These are phyloP conservation scores for Thalassiosira mediterranea DNA, from an alignment of 352 stramenopile species.

Conservation along the genomic window DNA sequence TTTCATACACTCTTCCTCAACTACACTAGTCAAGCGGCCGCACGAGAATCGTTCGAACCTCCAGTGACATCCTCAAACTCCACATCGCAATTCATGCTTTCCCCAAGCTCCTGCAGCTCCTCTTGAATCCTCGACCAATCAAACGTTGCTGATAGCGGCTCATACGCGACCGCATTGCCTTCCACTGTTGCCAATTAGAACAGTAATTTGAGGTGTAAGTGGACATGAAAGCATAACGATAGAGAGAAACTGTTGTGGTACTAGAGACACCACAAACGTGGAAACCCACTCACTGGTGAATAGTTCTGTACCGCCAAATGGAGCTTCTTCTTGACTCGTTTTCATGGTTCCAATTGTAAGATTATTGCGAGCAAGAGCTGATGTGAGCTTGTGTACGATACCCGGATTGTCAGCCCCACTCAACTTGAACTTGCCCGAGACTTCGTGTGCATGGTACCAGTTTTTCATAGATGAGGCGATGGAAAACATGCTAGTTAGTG, in stretches of 20 bases:
- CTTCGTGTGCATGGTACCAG: background rate
- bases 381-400: constrained; percentile 74
- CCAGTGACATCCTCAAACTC: constrained; percentile 51
- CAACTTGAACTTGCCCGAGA: constrained; percentile 59
- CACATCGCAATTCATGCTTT: constrained; percentile 78
- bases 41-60: too few relatives aligned
- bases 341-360: constrained; percentile 72
- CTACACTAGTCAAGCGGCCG: too few relatives aligned
- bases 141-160: constrained; percentile 60
- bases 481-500: too few relatives aligned
- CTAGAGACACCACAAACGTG: too few relatives aligned
- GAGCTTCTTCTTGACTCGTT: constrained; percentile 65
- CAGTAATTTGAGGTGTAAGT: background rate
- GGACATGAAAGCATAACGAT: background rate
- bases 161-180: constrained; percentile 50
- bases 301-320: constrained; percentile 60
- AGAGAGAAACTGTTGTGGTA: too few relatives aligned
- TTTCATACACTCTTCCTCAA: too few relatives aligned
- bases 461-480: background rate
- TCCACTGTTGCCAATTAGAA: constrained; percentile 30
- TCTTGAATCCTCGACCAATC: constrained; percentile 58
- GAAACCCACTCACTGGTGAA: constrained; percentile 56
- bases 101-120: constrained; percentile 59
- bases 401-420: constrained; percentile 72
- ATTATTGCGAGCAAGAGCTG: constrained; percentile 59